Base-by-base conservation (phyloP, 768 basidiomycete species). In the Clavaria fumosa region DNA sequence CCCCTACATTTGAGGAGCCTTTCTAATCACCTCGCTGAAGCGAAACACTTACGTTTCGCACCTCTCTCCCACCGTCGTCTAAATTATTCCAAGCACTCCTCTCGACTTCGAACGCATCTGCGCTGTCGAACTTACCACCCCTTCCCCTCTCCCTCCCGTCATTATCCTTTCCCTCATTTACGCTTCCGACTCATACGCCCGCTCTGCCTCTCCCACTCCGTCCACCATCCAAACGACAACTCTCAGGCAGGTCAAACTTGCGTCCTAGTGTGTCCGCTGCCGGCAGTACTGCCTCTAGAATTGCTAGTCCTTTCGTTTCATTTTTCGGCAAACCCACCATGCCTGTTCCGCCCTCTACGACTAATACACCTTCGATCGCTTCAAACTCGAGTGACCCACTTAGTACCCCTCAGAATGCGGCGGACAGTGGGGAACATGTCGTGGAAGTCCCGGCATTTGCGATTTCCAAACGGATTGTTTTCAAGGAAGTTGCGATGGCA, bases 281-380 rank as follows among this genome's bases (percentile, higher is more conserved):
- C n/a, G n/a, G n/a, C n/a, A n/a, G n/a, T n/a, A n/a, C n/a, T n/a
- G n/a, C n/a, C n/a, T n/a, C n/a, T n/a, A n/a, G n/a, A n/a, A n/a
- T n/a, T n/a, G n/a, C n/a, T n/a, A n/a, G n/a, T 77, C 84, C 9
- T 0, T 89, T 90, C 46, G 78, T 82, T 0, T 78, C 78, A 1
- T 64, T 90, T n/a, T 86, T 85, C 47, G 80, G 75, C 4, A 27
- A 56, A 36, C 43, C 56, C 46, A 47, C 53, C 36, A 27, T 48
- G 11, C 24, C 54, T 39, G 63, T 1, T 32, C 51, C 43, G 41
- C 56, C 42, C 38, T 61, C 44, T 9, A 28, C 50, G 42, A 40
- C 56, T 42, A 37, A 61, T 44, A 23, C 57, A 46, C 50, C 53
- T n/a, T 51, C 53, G 1, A 48, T 50, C 10, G 42, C 56, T 12